Conservation (phyloP, 1,139 yeast genomes). For the Candida smagusa region DNA sequence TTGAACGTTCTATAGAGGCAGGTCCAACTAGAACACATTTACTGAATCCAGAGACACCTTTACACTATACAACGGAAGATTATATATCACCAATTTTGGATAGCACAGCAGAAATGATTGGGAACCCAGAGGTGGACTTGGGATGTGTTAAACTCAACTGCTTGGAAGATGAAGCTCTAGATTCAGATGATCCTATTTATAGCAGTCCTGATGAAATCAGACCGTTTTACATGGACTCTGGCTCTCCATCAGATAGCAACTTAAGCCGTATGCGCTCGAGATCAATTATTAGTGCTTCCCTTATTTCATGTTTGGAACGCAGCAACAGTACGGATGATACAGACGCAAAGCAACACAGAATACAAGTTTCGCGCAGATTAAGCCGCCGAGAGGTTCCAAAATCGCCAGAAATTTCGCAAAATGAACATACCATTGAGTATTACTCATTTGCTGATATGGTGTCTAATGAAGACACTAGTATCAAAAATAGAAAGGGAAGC, state of each 20-base stretch:
- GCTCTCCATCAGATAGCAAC: slow-evolving; percentile 3
- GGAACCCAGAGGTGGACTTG: slow-evolving; percentile 25
- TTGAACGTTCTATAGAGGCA: slow-evolving; percentile 16
- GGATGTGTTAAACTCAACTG: slow-evolving; percentile 28
- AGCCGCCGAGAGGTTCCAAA: slow-evolving; percentile 4
- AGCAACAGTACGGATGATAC: slow-evolving; percentile 5
- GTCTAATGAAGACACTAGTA: slow-evolving; percentile 14
- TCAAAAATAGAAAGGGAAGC: slow-evolving; percentile 13
- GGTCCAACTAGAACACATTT: slow-evolving; percentile 11
- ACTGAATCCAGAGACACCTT: slow-evolving; percentile 18
- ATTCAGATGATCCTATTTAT: not conserved
- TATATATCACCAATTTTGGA: slow-evolving; percentile 31
- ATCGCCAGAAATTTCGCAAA: not conserved
- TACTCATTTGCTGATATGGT: slow-evolving; percentile 35
- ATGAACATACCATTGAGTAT: slow-evolving; percentile 23
- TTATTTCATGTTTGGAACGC: slow-evolving; percentile 19
- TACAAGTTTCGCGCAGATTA: slow-evolving; percentile 8
- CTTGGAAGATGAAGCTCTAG: slow-evolving; percentile 16
- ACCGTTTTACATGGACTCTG: slow-evolving; percentile 1
- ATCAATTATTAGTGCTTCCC: slow-evolving; percentile 23
- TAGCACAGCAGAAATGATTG: slow-evolving; percentile 28
- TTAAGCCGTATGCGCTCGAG: slow-evolving; percentile 17
- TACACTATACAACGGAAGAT: slow-evolving; percentile 28
- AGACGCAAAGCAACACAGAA: slow-evolving; percentile 3
- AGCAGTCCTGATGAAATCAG: slow-evolving; percentile 4